Evolutionary conservation across 2,329 filamentous ascomycete species (phyloP), one percentile per base, ranked within the genome.

Genomic region (Botryotinia convoluta): DNA sequence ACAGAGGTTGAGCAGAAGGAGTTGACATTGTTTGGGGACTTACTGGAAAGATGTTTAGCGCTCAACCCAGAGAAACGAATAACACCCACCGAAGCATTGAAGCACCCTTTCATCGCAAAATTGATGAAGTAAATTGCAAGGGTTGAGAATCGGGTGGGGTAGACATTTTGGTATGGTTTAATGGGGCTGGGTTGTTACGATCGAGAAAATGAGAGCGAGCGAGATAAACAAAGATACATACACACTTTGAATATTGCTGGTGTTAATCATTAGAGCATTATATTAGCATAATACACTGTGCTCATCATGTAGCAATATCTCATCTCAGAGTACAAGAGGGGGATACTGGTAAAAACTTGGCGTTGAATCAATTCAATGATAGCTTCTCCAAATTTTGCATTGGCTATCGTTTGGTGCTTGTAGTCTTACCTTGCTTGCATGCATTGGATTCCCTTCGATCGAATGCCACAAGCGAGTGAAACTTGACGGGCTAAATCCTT

Each of bases 21-120:
- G 79, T 84, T 98, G 75, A 91, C 92, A 74, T 86, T 92, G 71
- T 97, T 99, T 82, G 87, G 94, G 77, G 95, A 98, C 82, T 84
- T 99, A 67, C 84, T 99, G 73, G 95, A 97, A 80, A 91, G 92
- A 72, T 98, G 95, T 81, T 86, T 99, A 76, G 90, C 91, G 74
- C 87, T 98, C 76, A 97, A 98, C 80, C 94, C 95, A 0, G 95
- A 97, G 81, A 97, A 97, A 86, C 89, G 96, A 75, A 93, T 96
- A 79, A 95, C 93, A 64, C 93, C 96, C 0, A 86, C 88, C 22
- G 95, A 98, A 79, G 96, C 96, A 67, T 84, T 98, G 78, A 91
- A 90, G 80, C 95, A 98, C 84, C 93, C 93, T 1, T 98, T 98
- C 83, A 94, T 98, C 62, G 73, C 75, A 57, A 80, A 74, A 67